phyloP scores from a whole-genome alignment of 352 stramenopile species.

The Phytopythium ostracodes region DNA sequence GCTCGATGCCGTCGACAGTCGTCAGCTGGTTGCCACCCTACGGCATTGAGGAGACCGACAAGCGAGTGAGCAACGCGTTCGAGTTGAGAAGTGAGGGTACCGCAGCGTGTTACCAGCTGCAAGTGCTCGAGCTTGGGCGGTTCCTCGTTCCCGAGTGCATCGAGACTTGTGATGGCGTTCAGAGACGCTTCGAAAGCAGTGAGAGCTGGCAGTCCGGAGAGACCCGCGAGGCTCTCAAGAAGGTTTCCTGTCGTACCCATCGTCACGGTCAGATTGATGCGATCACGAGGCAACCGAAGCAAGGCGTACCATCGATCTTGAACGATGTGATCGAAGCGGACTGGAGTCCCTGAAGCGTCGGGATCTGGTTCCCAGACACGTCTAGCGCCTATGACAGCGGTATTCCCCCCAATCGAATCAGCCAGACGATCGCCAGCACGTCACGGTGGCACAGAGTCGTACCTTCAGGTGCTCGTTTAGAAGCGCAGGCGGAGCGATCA shows the following conservation, averaged over 20 bases:
- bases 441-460: background rate
- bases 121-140: slow-evolving; percentile 45
- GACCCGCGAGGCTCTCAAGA: slow-evolving; percentile 41
- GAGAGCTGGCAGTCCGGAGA: slow-evolving; percentile 41
- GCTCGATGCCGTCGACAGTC: slow-evolving; percentile 49
- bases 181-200: slow-evolving; percentile 48
- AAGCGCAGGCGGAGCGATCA: slow-evolving; percentile 30
- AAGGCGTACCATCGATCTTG: slow-evolving; percentile 49
- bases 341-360: slow-evolving; percentile 43
- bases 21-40: slow-evolving; percentile 74
- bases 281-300: background rate
- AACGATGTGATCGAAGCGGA: slow-evolving; percentile 46
- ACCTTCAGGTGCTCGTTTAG: slow-evolving; percentile 63
- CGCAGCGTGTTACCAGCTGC: slow-evolving; percentile 30
- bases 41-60: background rate
- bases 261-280: background rate
- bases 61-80: background rate
- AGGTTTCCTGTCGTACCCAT: slow-evolving; percentile 31
- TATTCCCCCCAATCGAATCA: no score
- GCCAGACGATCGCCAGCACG: no score
- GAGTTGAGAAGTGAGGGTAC: background rate
- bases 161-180: slow-evolving; percentile 51
- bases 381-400: slow-evolving; percentile 35
- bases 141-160: slow-evolving; percentile 26
- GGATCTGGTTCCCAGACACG: slow-evolving; percentile 67